Percentiles rank a stretch among this genome's conserved stretches.
phyloP scores from a whole-genome alignment of 805 yeast species.

The Wickerhamiella spandovensis region DNA sequence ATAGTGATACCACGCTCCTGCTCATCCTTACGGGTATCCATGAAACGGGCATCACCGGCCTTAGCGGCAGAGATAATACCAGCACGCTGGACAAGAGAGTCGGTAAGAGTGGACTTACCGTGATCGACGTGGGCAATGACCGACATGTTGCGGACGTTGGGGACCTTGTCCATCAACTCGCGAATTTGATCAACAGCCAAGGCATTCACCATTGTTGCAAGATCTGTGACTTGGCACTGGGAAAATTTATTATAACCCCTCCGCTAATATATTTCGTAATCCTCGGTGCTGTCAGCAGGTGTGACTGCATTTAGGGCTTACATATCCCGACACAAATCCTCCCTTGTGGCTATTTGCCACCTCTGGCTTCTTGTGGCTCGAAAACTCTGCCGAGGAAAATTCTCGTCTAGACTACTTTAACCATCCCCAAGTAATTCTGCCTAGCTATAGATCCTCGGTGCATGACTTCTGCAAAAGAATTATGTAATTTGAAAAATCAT shows the following conservation, averaged over 20 bases:
- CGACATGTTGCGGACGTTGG: constrained; percentile 99
- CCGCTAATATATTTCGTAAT: neutral
- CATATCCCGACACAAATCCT: neutral
- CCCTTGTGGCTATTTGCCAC: no score
- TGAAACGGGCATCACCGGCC: constrained; percentile 99
- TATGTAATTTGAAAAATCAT: neutral
- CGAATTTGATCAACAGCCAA: constrained; percentile 65
- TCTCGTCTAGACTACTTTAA: no score
- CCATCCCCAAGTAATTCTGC: no score
- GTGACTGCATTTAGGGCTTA: neutral
- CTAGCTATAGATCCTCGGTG: neutral
- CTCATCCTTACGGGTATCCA: constrained; percentile 99
- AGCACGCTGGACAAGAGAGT: constrained; percentile 96
- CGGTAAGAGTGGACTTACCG: constrained; percentile 99
- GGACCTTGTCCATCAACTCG: constrained; percentile 97
- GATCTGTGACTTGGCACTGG: neutral
- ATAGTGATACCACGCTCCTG: constrained; percentile 99
- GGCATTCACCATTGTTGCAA: constrained; percentile 20
- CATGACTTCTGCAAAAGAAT: neutral
- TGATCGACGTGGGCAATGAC: constrained; percentile 99
- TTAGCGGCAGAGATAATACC: constrained; percentile 99
- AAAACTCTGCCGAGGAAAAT: no score
- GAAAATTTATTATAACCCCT: neutral
- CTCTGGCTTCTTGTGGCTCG: no score
- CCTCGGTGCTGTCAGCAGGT: neutral